Evolutionary conservation across 148 eudicot genomes (phyloP).

Genomic region (Persicaria tinctoria): DNA sequence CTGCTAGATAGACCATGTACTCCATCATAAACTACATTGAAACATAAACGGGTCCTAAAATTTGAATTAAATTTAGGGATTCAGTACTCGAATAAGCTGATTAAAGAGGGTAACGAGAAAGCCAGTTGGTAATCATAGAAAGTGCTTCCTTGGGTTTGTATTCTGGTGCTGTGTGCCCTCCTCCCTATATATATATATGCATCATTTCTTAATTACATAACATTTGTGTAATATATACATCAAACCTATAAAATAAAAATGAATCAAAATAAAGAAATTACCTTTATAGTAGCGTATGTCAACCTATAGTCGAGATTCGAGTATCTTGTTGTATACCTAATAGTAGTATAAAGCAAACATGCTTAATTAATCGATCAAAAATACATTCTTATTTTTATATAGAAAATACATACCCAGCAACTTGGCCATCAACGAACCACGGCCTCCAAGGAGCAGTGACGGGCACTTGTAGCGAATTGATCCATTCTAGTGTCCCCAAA

Average conservation of each 20-base stretch:
- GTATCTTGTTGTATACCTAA: constrained; percentile 14
- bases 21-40: too few species aligned
- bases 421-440: constrained; percentile 19
- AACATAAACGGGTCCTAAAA: too few species aligned
- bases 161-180: constrained; percentile 42
- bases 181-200: neutral
- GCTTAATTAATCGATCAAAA: neutral
- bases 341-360: neutral
- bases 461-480: constrained; percentile 4
- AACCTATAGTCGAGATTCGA: constrained; percentile 12
- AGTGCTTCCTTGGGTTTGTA: constrained; percentile 34
- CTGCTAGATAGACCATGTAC: too few species aligned
- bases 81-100: too few species aligned
- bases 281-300: constrained; percentile 30
- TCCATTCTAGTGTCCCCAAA: constrained; percentile 15
- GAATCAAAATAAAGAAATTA: neutral
- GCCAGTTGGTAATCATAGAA: constrained; percentile 37
- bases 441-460: constrained; percentile 10
- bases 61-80: too few species aligned
- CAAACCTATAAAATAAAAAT: neutral
- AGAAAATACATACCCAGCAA: constrained; percentile 11
- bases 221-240: too few species aligned
- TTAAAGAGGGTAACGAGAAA: constrained; percentile 24
- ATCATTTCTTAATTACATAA: neutral
- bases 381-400: neutral